phyloP scores from a whole-genome alignment of 176 grass and related monocot species.

The Phyllostachys edulis region DNA sequence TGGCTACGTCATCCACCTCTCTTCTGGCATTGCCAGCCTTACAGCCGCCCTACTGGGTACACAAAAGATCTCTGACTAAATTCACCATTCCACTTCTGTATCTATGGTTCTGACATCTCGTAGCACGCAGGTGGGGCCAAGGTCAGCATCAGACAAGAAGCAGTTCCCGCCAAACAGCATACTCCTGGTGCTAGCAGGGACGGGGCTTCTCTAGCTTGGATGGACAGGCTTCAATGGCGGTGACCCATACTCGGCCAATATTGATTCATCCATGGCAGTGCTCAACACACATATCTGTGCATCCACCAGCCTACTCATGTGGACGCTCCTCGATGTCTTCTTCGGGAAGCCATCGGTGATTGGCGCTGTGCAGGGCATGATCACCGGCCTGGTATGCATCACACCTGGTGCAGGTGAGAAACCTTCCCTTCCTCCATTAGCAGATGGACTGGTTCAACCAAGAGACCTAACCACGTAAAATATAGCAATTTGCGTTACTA shows the following conservation, averaged over 20 bases:
- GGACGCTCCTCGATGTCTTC: constrained; percentile 66
- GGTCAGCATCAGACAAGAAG: constrained; percentile 47
- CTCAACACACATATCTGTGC: constrained; percentile 68
- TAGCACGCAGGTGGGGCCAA: constrained; percentile 52
- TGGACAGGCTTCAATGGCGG: constrained; percentile 80
- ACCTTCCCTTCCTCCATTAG: constrained; percentile 23
- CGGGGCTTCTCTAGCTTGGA: constrained; percentile 67
- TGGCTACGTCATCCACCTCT: constrained; percentile 70
- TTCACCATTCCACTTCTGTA: neutral
- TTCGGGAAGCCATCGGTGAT: constrained; percentile 76
- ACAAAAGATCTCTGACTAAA: neutral
- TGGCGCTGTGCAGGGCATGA: constrained; percentile 68
- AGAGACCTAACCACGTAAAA: neutral
- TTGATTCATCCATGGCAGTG: constrained; percentile 54
- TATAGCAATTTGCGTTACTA: neutral
- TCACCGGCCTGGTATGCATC: constrained; percentile 82
- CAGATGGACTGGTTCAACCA: neutral
- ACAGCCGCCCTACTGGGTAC: constrained; percentile 77
- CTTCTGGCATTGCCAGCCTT: constrained; percentile 57
- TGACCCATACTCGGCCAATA: constrained; percentile 55
- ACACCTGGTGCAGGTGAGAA: constrained; percentile 61
- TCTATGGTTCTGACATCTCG: constrained; percentile 19
- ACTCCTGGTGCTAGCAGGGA: constrained; percentile 61
- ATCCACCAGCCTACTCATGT: constrained; percentile 66
- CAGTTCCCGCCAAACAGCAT: constrained; percentile 74